Conservation (phyloP, 2,329 filamentous ascomycete genomes). For the Colletotrichum lupini region DNA sequence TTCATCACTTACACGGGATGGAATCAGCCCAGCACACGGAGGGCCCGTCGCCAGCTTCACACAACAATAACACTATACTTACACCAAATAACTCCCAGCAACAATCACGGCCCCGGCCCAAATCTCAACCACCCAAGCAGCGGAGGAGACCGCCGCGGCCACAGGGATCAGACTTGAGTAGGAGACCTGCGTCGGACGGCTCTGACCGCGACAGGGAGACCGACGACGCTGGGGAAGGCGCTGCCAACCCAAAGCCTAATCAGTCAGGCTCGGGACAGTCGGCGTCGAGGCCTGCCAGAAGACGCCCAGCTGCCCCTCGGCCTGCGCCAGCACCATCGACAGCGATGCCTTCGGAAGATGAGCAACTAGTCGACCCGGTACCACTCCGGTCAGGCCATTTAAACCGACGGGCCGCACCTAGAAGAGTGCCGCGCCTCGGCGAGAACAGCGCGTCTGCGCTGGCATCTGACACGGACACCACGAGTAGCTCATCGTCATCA, state of each 20-base stretch:
- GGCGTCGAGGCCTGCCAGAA: constrained; percentile 4
- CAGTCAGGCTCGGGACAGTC: constrained; percentile 2
- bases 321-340: constrained; percentile 7
- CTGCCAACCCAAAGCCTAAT: not conserved
- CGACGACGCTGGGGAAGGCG: constrained; percentile 11
- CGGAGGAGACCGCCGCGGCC: constrained; percentile 15
- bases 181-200: not conserved
- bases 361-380: constrained; percentile 19
- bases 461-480: constrained; percentile 27
- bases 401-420: constrained; percentile 18
- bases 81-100: constrained; percentile 12
- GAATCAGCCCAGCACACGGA: constrained; percentile 32
- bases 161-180: constrained; percentile 3
- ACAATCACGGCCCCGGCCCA: not conserved
- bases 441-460: not conserved
- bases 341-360: constrained; percentile 23
- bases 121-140: constrained; percentile 9
- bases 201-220: constrained; percentile 15
- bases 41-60: constrained; percentile 17
- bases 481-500: constrained; percentile 27
- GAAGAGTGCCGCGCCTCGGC: constrained; percentile 10
- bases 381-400: constrained; percentile 12
- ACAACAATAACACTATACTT: not conserved
- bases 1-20: constrained; percentile 17
- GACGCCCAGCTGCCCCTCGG: not conserved